These are phyloP conservation scores for Paraphaeosphaeria sporulosa DNA, from an alignment of 2,329 filamentous ascomycete genomes.

Conservation along the genomic window DNA sequence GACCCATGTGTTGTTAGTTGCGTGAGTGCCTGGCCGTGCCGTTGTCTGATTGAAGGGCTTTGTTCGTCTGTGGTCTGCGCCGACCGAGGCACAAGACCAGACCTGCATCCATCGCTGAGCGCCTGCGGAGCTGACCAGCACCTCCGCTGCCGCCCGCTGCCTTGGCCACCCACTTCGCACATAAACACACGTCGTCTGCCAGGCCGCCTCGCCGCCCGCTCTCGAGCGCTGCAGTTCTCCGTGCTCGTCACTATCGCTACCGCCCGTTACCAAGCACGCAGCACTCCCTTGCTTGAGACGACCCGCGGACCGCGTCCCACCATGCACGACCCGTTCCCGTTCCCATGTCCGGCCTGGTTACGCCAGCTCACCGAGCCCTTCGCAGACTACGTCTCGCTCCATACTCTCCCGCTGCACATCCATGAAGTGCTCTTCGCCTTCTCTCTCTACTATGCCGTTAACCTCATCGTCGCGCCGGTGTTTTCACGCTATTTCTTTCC, in stretches of 20 bases:
- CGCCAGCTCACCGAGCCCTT: conserved; percentile 66
- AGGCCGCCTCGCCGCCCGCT: neutral
- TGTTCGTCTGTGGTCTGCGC: neutral
- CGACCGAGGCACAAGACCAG: conserved; percentile 13
- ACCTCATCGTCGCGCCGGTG: conserved; percentile 70
- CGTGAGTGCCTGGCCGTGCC: neutral
- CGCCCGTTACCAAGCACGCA: neutral
- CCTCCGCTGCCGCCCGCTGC: conserved; percentile 17
- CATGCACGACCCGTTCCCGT: conserved; percentile 78
- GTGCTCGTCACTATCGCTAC: neutral
- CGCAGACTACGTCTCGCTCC: conserved; percentile 67
- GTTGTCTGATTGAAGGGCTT: conserved; percentile 6
- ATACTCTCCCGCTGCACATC: conserved; percentile 75
- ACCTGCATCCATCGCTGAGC: neutral
- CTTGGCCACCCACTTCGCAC: conserved; percentile 15
- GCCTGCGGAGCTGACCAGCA: conserved; percentile 19
- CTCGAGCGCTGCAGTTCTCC: neutral
- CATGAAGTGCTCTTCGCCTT: conserved; percentile 77
- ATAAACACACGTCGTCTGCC: conserved; percentile 5
- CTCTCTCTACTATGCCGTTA: conserved; percentile 72
- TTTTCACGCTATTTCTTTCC: conserved; percentile 71
- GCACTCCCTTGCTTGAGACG: conserved; percentile 21
- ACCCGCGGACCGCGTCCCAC: conserved; percentile 26
- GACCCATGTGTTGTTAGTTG: neutral
- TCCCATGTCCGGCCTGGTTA: conserved; percentile 65